Percentiles rank a stretch among this genome's conserved stretches.
Evolutionary conservation across 2,329 filamentous ascomycete species (phyloP).

Genomic region (Alternaria arbusti): DNA sequence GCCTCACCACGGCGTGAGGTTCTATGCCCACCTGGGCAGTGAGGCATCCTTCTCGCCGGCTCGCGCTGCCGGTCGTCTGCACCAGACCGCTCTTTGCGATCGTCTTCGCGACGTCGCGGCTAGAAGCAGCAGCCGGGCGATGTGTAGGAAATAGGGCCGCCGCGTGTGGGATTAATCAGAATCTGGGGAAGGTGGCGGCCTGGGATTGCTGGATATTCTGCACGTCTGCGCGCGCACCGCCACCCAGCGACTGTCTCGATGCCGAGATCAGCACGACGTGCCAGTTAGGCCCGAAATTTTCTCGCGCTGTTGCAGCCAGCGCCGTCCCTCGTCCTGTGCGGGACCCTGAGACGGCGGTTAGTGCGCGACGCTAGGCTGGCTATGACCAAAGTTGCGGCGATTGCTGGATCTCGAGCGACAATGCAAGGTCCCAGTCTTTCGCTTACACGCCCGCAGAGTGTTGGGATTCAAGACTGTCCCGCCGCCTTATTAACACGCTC

Average conservation of each 20-base stretch:
- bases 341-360: slow-evolving; percentile 29
- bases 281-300: slow-evolving; percentile 35
- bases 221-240: slow-evolving; percentile 22
- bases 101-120: background rate
- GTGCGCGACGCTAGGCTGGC: slow-evolving; percentile 23
- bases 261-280: slow-evolving; percentile 30
- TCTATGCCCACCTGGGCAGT: slow-evolving; percentile 14
- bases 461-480: slow-evolving; percentile 24
- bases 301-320: slow-evolving; percentile 29
- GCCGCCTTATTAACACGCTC: slow-evolving; percentile 14
- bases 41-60: slow-evolving; percentile 17
- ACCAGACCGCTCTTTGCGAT: slow-evolving; percentile 28
- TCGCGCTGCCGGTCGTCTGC: slow-evolving; percentile 15
- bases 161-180: slow-evolving; percentile 13
- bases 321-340: slow-evolving; percentile 20
- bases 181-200: slow-evolving; percentile 31
- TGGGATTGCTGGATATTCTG: slow-evolving; percentile 13
- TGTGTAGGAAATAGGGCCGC: background rate
- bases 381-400: slow-evolving; percentile 27
- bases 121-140: slow-evolving; percentile 13
- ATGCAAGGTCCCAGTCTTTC: slow-evolving; percentile 45
- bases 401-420: slow-evolving; percentile 27
- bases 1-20: slow-evolving; percentile 37
- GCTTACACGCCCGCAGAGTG: slow-evolving; percentile 31
- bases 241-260: slow-evolving; percentile 26